Percentiles rank a stretch among this genome's conserved stretches.
Conservation (phyloP, 2,329 filamentous ascomycete species). For the Ophiostoma triangulosporum region DNA sequence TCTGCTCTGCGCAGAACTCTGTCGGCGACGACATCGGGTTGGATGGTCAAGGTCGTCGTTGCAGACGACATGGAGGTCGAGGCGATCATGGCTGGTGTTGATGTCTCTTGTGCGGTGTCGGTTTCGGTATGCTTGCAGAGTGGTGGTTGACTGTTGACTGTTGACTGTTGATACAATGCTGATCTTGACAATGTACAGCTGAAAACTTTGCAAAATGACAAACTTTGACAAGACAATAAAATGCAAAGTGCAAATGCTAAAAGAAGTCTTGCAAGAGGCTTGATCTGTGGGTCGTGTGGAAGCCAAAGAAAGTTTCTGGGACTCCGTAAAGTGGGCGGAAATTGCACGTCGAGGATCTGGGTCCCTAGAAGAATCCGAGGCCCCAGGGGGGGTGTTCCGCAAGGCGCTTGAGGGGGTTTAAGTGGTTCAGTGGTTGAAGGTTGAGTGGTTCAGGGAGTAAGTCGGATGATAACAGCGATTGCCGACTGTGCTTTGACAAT, state of each 20-base stretch:
- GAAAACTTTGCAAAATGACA: too few relatives aligned
- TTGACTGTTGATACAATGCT: neutral
- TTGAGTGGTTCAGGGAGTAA: too few relatives aligned
- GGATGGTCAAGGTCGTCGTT: slow-evolving; percentile 36
- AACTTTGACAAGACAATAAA: neutral
- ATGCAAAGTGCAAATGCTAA: neutral
- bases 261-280: neutral
- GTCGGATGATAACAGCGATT: neutral
- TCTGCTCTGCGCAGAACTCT: slow-evolving; percentile 60
- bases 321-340: slow-evolving; percentile 18
- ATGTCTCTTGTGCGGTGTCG: neutral
- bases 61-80: slow-evolving; percentile 10
- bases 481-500: neutral
- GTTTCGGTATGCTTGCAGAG: neutral
- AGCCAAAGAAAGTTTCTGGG: slow-evolving; percentile 7
- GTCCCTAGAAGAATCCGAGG: slow-evolving; percentile 12
- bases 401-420: slow-evolving; percentile 12
- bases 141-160: neutral
- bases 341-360: slow-evolving; percentile 18
- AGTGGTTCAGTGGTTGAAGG: too few relatives aligned
- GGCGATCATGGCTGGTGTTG: slow-evolving; percentile 8
- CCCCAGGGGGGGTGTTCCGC: slow-evolving; percentile 3
- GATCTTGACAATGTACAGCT: too few relatives aligned
- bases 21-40: slow-evolving; percentile 51
- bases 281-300: slow-evolving; percentile 11